phyloP scores from a whole-genome alignment of 2,329 filamentous ascomycete genomes.

The Ophiostoma angusticollis region DNA sequence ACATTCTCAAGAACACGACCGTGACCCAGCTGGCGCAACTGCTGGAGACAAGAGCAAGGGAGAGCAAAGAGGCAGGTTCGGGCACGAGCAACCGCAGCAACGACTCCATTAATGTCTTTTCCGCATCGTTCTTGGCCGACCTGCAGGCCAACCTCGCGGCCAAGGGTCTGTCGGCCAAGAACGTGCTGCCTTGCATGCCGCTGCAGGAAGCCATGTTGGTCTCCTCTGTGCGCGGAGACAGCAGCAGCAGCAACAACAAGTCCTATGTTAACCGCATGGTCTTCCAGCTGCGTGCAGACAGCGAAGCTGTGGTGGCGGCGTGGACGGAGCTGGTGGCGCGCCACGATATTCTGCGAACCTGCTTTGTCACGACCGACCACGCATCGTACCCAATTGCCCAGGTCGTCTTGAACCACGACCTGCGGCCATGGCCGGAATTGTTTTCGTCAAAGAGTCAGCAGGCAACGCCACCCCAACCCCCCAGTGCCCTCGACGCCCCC shows the following conservation, averaged over 20 bases:
- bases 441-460: neutral
- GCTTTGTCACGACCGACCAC: slow-evolving; percentile 55
- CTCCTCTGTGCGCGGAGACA: slow-evolving; percentile 31
- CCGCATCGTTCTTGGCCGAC: slow-evolving; percentile 13
- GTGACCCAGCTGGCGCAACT: slow-evolving; percentile 44
- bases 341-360: slow-evolving; percentile 67
- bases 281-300: slow-evolving; percentile 42
- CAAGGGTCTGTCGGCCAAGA: slow-evolving; percentile 26
- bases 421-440: slow-evolving; percentile 26
- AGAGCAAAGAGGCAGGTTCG: neutral
- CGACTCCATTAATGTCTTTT: slow-evolving; percentile 17
- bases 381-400: slow-evolving; percentile 55
- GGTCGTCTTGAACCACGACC: slow-evolving; percentile 44
- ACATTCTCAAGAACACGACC: slow-evolving; percentile 55
- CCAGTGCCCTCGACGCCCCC: slow-evolving; percentile 15
- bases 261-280: slow-evolving; percentile 64
- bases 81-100: neutral
- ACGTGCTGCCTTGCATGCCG: slow-evolving; percentile 68
- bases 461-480: no score
- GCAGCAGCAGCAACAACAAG: no score
- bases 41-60: slow-evolving; percentile 10
- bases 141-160: slow-evolving; percentile 7
- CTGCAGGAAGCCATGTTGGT: slow-evolving; percentile 82
- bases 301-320: slow-evolving; percentile 36
- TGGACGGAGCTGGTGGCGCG: slow-evolving; percentile 52